A percentile compares a stretch with the other conserved stretches of the same genome.
phyloP scores from a whole-genome alignment of 2,329 filamentous ascomycete species.

The Fusarium torulosum region DNA sequence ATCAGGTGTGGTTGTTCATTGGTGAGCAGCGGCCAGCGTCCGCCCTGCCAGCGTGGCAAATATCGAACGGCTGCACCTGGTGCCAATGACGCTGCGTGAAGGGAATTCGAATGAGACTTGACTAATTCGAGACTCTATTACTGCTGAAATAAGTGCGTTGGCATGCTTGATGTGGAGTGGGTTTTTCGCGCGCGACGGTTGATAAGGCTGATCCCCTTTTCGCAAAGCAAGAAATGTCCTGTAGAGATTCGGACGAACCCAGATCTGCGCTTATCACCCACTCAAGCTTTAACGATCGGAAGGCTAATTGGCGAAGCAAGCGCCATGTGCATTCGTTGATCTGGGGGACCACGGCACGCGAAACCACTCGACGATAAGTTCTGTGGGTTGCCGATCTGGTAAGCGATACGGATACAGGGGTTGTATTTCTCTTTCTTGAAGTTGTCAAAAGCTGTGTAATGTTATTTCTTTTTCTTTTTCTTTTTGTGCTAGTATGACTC shows the following conservation, averaged over 20 bases:
- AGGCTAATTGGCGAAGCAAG: constrained; percentile 37
- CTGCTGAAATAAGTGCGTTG: constrained; percentile 19
- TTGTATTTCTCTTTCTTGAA: constrained; percentile 20
- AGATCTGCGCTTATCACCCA: constrained; percentile 41
- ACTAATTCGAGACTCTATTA: constrained; percentile 11
- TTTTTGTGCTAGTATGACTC: constrained; percentile 12
- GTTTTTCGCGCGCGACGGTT: constrained; percentile 3
- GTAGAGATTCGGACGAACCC: constrained; percentile 26
- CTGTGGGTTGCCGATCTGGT: constrained; percentile 37
- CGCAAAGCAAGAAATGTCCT: background rate
- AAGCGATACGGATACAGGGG: constrained; percentile 22
- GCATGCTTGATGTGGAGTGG: constrained; percentile 18
- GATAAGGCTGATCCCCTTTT: constrained; percentile 27
- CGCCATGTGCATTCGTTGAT: constrained; percentile 39
- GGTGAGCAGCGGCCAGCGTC: constrained; percentile 41
- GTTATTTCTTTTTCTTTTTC: background rate
- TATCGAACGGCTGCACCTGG: constrained; percentile 41
- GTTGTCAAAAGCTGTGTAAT: constrained; percentile 15
- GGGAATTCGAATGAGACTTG: constrained; percentile 12
- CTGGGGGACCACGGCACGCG: constrained; percentile 23
- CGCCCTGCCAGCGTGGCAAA: constrained; percentile 51
- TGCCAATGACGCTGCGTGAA: constrained; percentile 29
- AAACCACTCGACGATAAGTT: constrained; percentile 20
- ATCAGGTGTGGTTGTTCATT: constrained; percentile 46
- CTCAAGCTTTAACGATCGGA: constrained; percentile 26